Evolutionary conservation across 2,329 filamentous ascomycete genomes (phyloP), one percentile per base, ranked within the genome.

Genomic region (Pestalotiopsis sp.): DNA sequence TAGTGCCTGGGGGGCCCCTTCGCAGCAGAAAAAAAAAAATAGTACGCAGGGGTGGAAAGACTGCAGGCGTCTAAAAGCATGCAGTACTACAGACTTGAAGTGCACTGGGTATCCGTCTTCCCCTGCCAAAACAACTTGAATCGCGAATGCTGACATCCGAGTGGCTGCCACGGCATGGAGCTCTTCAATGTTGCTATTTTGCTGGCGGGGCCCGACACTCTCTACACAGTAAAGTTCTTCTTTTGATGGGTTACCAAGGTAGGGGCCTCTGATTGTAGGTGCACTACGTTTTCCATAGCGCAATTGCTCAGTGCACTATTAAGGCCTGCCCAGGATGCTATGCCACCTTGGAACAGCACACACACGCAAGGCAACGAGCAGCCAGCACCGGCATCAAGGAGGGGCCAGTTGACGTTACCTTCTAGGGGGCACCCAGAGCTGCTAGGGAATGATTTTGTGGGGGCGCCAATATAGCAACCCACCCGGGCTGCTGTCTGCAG

Each of bases 401-500:
- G 22, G 56, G 56, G 22, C 22, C 26, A 38, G 40, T n/a, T 63
- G 39, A 20, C 24, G 35, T 20, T 48, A 38, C 14, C 38, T 39
- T 39, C 24, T 63, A 39, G 35, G 20, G 35, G 60, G 60, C 38
- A n/a, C 20, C n/a, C 17, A 63, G 39, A 40, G 60, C 60, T 55
- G 20, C 26, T 57, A 65, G 30, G 44, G 24, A 24, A 35, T 65
- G 35, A 10, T 65, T 35, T 56, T 55, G 48, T 55, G 62, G 62
- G 62, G 62, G 62, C 44, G 48, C 20, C 62, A 65, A 65, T 65
- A 65, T 65, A 44, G 48, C 22, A 65, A 48, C 30, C 61, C 61
- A 64, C 44, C 61, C 39, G 39, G 61, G 61, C 40, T 48, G 38
- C 39, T 35, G n/a, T 61, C 26, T 35, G 58, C 48, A 57, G 62